These are phyloP conservation scores for Teunomyces stri DNA, from an alignment of 805 yeast genomes.

Conservation along the genomic window DNA sequence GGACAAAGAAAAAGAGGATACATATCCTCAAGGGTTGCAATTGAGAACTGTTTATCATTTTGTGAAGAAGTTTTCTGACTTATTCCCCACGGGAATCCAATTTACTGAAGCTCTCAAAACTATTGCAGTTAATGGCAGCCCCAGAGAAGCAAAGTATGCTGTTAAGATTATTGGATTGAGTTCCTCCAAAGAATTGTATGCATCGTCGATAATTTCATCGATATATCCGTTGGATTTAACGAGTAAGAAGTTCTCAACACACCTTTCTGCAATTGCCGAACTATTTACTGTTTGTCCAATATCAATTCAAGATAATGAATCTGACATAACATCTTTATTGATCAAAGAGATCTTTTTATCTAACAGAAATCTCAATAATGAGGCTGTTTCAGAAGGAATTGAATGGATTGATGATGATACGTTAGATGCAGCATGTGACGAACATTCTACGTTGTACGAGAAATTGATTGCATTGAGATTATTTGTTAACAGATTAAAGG, in stretches of 20 bases:
- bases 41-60: conserved; percentile 63
- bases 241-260: conserved; percentile 46
- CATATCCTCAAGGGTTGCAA: conserved; percentile 31
- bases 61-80: conserved; percentile 48
- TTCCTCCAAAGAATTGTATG: conserved; percentile 38
- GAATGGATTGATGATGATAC: conserved; percentile 49
- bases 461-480: conserved; percentile 54
- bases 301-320: conserved; percentile 50
- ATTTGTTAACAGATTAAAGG: conserved; percentile 57
- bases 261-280: conserved; percentile 60
- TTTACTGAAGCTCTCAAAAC: conserved; percentile 46
- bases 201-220: conserved; percentile 35
- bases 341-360: conserved; percentile 60
- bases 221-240: conserved; percentile 52
- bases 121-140: conserved; percentile 51
- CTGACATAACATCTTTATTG: conserved; percentile 56
- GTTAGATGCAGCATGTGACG: conserved; percentile 26
- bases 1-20: conserved; percentile 11
- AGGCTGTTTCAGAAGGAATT: conserved; percentile 20
- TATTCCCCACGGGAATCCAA: conserved; percentile 41
- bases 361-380: conserved; percentile 40
- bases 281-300: conserved; percentile 49
- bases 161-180: conserved; percentile 54
- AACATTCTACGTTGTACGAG: conserved; percentile 36
- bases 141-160: conserved; percentile 64